Conservation (phyloP, 1,139 yeast species). For the Blastobotrys arbuscula region DNA sequence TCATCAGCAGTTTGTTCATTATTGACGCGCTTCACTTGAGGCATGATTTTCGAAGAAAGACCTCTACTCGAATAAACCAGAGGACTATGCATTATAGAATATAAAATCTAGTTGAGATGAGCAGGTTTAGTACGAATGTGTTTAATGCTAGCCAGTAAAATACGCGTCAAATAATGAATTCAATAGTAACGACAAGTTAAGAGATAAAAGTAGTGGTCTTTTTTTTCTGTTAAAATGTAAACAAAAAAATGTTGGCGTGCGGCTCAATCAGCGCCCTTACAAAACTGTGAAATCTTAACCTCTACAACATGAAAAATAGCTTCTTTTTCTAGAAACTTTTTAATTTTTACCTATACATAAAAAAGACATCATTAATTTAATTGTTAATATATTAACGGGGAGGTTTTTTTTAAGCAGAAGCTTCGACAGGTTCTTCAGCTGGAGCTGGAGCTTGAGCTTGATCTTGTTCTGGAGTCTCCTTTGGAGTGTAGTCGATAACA, state of each 20-base stretch:
- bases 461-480: slow-evolving; percentile 24
- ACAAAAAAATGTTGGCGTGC: too few species aligned
- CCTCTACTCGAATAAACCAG: not conserved
- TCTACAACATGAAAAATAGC: too few species aligned
- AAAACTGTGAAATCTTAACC: too few species aligned
- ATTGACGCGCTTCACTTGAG: not conserved
- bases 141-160: not conserved
- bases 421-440: slow-evolving; percentile 15
- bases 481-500: slow-evolving; percentile 42
- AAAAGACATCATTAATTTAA: not conserved
- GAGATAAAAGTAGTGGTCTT: too few species aligned
- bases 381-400: too few species aligned
- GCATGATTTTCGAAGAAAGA: not conserved
- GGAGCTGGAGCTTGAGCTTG: slow-evolving; percentile 23
- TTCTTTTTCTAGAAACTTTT: too few species aligned
- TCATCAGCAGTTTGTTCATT: not conserved
- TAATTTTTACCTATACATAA: not conserved
- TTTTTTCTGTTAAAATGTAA: too few species aligned
- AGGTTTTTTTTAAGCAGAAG: slow-evolving; percentile 4
- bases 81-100: not conserved
- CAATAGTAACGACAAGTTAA: too few species aligned
- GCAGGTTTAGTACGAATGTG: not conserved
- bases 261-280: too few species aligned
- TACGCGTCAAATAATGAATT: not conserved
- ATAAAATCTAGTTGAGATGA: not conserved